Evolutionary conservation across 192 early-diverging fungal species (phyloP), one percentile per base, ranked within the genome.

Genomic region (Oehlia diaphana): DNA sequence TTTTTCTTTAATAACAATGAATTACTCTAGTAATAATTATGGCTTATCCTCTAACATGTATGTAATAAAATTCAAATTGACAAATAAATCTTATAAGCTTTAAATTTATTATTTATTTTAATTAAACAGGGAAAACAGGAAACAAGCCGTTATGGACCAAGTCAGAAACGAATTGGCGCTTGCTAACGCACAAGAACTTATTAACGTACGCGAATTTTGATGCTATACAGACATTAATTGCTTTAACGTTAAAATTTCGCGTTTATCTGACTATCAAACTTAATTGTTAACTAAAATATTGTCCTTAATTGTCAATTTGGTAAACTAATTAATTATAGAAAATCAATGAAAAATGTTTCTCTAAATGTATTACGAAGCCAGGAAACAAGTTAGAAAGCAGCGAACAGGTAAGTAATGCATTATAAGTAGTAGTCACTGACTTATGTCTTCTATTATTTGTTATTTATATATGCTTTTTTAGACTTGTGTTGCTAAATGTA

Each of bases 261-360:
- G 10, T 39, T 33, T 76, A 35, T 37, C 35, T 37, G 35, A 37
- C 12, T 33, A 33, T 33, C 0, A 33, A 33, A 35, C 39, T 42
- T 5, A 42, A 68, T 35, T 14, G 12, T 68, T 70, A 21, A 21
- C 19, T 42, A n/a, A 70, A 35, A n/a, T 33, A 37, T 42, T 44
- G 7, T 16, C 21, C 33, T 33, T 74, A 19, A 44, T 64, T 26
- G 9, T n/a, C 23, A 50, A 42, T 72, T 9, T 28, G 10, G 50
- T 35, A 28, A 23, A 58, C 2, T 61, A 58, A 47, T 2, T 7
- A 19, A 58, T 19, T 58, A 74, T 72, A 93, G 91, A 94, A 94
- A 92, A 94, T 97, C 82, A 95, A 94, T 85, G 91, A 92, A 80
- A 92, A 95, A 84, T 97, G 96, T 88, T 96, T 92, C 82, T 87